phyloP scores from a whole-genome alignment of 495 filamentous ascomycete genomes.

The Aspergillus cristatus region DNA sequence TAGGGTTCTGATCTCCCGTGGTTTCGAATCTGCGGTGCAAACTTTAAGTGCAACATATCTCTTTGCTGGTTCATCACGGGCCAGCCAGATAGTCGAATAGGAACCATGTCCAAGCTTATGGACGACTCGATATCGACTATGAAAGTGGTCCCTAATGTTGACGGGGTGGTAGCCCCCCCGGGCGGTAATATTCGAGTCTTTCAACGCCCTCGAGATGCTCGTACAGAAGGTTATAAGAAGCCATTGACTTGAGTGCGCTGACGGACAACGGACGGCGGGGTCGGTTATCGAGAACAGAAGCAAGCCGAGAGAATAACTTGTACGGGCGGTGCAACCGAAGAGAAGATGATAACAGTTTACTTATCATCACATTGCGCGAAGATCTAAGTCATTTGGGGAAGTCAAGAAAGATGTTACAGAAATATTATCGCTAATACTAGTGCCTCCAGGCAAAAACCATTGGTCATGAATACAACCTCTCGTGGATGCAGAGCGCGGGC shows the following conservation, averaged over 20 bases:
- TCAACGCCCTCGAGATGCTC: constrained; percentile 23
- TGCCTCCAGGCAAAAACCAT: too few species aligned
- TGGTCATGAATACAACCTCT: too few species aligned
- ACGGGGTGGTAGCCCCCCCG: constrained; percentile 27
- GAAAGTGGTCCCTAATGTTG: constrained; percentile 23
- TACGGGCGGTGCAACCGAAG: not conserved
- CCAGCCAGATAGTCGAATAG: constrained; percentile 28
- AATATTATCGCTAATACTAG: too few species aligned
- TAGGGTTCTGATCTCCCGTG: constrained; percentile 16
- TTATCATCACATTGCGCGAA: too few species aligned
- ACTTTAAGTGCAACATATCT: constrained; percentile 28
- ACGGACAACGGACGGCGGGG: constrained; percentile 10
- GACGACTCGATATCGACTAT: constrained; percentile 24
- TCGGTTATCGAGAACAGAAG: constrained; percentile 2
- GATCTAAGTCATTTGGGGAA: too few species aligned
- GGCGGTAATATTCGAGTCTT: constrained; percentile 19
- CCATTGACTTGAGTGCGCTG: constrained; percentile 12
- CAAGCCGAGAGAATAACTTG: not conserved
- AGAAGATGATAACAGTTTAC: not conserved
- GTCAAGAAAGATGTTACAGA: too few species aligned
- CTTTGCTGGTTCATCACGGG: constrained; percentile 14
- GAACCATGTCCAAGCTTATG: constrained; percentile 27
- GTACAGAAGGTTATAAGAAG: constrained; percentile 13
- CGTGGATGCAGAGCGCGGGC: too few species aligned
- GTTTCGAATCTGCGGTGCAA: constrained; percentile 18